These are phyloP conservation scores for Hylodesmum podocarpum DNA, from an alignment of 306 rosid genomes.

Conservation along the genomic window DNA sequence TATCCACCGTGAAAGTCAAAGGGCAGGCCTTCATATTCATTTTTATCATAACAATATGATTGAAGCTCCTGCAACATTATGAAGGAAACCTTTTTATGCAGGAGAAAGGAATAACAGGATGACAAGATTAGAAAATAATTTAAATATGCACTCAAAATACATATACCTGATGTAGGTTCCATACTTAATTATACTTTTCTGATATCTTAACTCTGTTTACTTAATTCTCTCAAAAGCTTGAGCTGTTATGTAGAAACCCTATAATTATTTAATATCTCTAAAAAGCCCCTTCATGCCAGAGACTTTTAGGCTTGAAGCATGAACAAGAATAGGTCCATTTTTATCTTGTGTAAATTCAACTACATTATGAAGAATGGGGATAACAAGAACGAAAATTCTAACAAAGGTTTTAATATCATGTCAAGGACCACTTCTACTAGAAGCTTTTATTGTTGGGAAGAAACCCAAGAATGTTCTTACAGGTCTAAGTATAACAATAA, in stretches of 20 bases:
- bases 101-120: neutral
- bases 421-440: neutral
- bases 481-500: slow-evolving; percentile 25
- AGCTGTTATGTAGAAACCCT: neutral
- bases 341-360: slow-evolving; percentile 5
- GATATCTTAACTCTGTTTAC: neutral
- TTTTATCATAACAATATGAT: slow-evolving; percentile 58
- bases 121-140: neutral
- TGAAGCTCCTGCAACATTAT: slow-evolving; percentile 72
- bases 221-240: neutral
- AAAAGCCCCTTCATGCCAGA: neutral
- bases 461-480: neutral
- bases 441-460: neutral
- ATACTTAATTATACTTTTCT: neutral
- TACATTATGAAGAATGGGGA: neutral
- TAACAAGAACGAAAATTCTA: slow-evolving; percentile 9
- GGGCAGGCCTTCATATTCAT: slow-evolving; percentile 80
- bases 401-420: neutral
- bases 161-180: neutral
- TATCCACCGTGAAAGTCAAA: slow-evolving; percentile 96
- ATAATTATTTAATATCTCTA: neutral
- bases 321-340: neutral
- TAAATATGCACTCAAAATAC: slow-evolving; percentile 15
- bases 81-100: slow-evolving; percentile 19
- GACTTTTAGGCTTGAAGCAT: neutral